Percentiles rank a stretch among this genome's conserved stretches.
Evolutionary conservation across 257 asterid species (phyloP).

Genomic region (Jacaranda mimosifolia): DNA sequence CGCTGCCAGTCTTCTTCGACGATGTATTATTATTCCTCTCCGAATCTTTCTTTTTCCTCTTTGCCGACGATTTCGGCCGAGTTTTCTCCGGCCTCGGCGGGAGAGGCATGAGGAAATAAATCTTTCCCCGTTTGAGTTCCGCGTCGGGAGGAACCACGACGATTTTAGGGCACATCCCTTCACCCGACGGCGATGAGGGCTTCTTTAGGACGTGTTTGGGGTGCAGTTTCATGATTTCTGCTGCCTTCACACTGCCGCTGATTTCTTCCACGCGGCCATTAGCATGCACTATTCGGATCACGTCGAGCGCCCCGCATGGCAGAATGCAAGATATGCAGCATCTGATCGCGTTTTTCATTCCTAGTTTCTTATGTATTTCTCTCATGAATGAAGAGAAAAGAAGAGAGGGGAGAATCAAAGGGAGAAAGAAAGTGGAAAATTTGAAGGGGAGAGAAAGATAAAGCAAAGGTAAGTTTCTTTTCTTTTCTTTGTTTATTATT

Average conservation of each 20-base stretch:
- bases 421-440: conserved; percentile 1
- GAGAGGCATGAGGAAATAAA: conserved; percentile 77
- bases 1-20: conserved; percentile 1
- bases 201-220: conserved; percentile 74
- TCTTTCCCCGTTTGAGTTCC: conserved; percentile 72
- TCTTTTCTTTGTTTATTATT: background rate
- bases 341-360: conserved; percentile 64
- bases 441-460: conserved; percentile 23
- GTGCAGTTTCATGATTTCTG: conserved; percentile 64
- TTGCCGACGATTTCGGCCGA: conserved; percentile 42
- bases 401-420: background rate
- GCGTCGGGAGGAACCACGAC: conserved; percentile 74
- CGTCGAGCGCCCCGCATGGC: conserved; percentile 81
- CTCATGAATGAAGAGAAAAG: background rate
- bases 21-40: conserved; percentile 30
- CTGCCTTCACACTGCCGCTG: conserved; percentile 58
- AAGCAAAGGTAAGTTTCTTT: conserved; percentile 26
- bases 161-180: conserved; percentile 52
- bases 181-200: conserved; percentile 51
- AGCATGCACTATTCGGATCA: conserved; percentile 72
- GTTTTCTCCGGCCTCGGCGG: conserved; percentile 47
- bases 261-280: conserved; percentile 75
- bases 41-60: conserved; percentile 51
- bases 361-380: background rate
- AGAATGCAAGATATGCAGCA: conserved; percentile 85